These are phyloP conservation scores for Suillus lakei DNA, from an alignment of 768 basidiomycete genomes.

Conservation along the genomic window DNA sequence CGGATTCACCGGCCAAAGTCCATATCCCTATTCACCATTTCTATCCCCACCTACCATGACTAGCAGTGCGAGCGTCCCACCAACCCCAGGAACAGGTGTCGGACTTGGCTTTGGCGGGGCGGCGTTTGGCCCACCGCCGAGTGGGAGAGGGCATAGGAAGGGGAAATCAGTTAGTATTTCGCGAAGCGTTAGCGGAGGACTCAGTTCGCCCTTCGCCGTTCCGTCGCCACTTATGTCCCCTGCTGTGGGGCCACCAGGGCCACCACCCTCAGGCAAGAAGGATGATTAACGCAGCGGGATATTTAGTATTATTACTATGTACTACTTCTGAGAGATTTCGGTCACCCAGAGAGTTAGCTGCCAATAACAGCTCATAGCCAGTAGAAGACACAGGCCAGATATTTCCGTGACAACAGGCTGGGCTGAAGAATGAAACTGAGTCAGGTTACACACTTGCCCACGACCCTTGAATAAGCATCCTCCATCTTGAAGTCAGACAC, in stretches of 20 bases:
- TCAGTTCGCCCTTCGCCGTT: slow-evolving; percentile 17
- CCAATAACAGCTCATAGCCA: neutral
- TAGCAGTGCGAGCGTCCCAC: slow-evolving; percentile 35
- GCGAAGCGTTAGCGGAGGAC: slow-evolving; percentile 22
- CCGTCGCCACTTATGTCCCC: slow-evolving; percentile 31
- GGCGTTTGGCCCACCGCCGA: slow-evolving; percentile 23
- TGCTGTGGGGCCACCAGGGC: slow-evolving; percentile 20
- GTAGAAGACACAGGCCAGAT: neutral
- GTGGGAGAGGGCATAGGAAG: slow-evolving; percentile 18
- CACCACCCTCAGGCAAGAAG: slow-evolving; percentile 27
- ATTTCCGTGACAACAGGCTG: too few species aligned
- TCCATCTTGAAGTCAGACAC: neutral
- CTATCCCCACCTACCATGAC: slow-evolving; percentile 34
- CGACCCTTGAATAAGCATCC: neutral
- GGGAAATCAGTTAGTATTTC: slow-evolving; percentile 9
- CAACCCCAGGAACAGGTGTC: slow-evolving; percentile 26
- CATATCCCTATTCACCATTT: slow-evolving; percentile 39
- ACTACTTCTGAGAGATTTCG: neutral
- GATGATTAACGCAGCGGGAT: slow-evolving; percentile 26
- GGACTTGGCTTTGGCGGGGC: slow-evolving; percentile 31
- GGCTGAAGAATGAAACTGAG: neutral
- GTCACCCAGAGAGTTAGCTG: neutral
- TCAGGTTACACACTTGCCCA: neutral
- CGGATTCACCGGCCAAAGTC: slow-evolving; percentile 29
- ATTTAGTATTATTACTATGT: slow-evolving; percentile 6